Evolutionary conservation across 2,329 filamentous ascomycete species (phyloP), one percentile per base, ranked within the genome.

Genomic region (Rutstroemia sydowiana): DNA sequence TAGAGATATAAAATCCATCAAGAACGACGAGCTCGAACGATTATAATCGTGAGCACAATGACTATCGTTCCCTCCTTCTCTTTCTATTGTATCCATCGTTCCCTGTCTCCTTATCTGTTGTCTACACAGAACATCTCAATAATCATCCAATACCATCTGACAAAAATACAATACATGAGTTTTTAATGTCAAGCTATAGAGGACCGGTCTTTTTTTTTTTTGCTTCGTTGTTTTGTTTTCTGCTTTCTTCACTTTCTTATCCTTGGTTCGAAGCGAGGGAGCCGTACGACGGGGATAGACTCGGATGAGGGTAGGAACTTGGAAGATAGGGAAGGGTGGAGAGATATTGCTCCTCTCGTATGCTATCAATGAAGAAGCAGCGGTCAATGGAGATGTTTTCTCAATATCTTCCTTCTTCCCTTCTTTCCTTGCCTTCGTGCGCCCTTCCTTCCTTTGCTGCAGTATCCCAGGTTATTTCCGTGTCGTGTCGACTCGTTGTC

Each of bases 321-420:
- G n/a, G 16, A 37, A 14, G 14, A 37, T 8, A 37, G 4, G 14
- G 14, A 37, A 37, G 23, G 13, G 11, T 4, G 37, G n/a, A 44
- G 30, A 31, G 42, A 45, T 32, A 45, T 31, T 30, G 42, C 42
- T 30, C 42, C 42, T 45, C 42, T 45, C 42, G 42, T 26, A 16
- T 9, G 2, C n/a, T 8, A 26, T 26, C 23, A 26, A 26, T 26
- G 4, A 26, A 26, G 23, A 26, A 26, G 8, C 23, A 26, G 42
- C 42, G 42, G 42, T 45, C 30, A 23, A 16, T n/a, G 30, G 42
- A 30, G 42, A 45, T 45, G 42, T 45, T 11, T 45, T 45, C 42
- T 45, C 42, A 9, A 31, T 45, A 20, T 32, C 23, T 45, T 45
- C 16, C 20, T 21, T 14, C 23, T 20, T 31, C 28, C 7, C 6